A percentile compares a stretch with the other conserved stretches of the same genome.
phyloP scores from a whole-genome alignment of 768 basidiomycete species.

The Tricholoma hemisulphureum region DNA sequence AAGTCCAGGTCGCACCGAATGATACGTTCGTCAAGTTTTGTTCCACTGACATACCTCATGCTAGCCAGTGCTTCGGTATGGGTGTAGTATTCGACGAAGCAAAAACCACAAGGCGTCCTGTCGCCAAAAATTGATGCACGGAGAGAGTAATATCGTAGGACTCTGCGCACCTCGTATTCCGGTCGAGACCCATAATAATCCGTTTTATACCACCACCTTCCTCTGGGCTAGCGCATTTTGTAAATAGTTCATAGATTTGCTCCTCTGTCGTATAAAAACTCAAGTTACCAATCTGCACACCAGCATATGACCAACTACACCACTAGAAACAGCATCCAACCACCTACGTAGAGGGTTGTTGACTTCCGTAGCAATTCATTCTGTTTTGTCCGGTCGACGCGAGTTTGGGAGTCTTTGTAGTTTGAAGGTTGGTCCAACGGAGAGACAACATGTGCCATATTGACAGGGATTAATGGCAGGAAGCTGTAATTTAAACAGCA shows the following conservation, averaged over 20 bases:
- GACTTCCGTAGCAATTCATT: conserved; percentile 80
- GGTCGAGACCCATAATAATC: conserved; percentile 93
- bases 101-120: conserved; percentile 92
- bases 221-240: conserved; percentile 84
- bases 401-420: conserved; percentile 91
- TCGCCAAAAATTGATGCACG: conserved; percentile 12
- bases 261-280: conserved; percentile 96
- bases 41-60: conserved; percentile 94
- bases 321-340: conserved; percentile 21
- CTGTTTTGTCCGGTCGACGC: conserved; percentile 76
- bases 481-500: too few relatives aligned
- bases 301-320: conserved; percentile 9
- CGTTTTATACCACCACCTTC: conserved; percentile 89
- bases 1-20: conserved; percentile 97
- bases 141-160: conserved; percentile 4
- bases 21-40: conserved; percentile 97
- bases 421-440: conserved; percentile 92
- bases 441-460: conserved; percentile 82
- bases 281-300: conserved; percentile 77
- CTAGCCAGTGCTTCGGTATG: conserved; percentile 90
- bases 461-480: too few relatives aligned
- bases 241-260: conserved; percentile 92
- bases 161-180: conserved; percentile 69
- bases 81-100: conserved; percentile 96
- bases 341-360: conserved; percentile 85